Percentiles rank a stretch among this genome's conserved stretches.
phyloP scores from a whole-genome alignment of 352 stramenopile species.

The Globisporangium nodosum region DNA sequence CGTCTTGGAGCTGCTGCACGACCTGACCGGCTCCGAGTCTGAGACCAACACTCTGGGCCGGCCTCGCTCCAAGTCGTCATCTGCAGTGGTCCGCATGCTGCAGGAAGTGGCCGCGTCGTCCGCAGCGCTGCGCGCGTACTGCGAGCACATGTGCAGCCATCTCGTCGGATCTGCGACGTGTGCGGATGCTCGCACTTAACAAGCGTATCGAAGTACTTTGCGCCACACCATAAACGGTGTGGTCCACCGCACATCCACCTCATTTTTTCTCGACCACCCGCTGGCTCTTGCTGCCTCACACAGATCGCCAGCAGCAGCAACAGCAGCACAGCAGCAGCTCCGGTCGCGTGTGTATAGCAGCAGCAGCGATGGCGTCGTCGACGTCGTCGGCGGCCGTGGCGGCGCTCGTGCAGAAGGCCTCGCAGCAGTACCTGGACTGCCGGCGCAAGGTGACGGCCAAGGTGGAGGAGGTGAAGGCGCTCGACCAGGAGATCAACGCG shows the following conservation, averaged over 20 bases:
- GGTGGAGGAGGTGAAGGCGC: constrained; percentile 67
- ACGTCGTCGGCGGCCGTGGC: constrained; percentile 42
- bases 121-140: constrained; percentile 5
- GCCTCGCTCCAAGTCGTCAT: not conserved
- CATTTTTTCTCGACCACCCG: constrained; percentile 3
- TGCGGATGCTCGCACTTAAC: not conserved
- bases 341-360: too few relatives aligned
- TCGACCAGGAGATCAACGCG: constrained; percentile 67
- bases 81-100: constrained; percentile 2
- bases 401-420: constrained; percentile 70
- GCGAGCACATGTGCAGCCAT: constrained; percentile 7
- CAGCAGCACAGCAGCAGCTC: not conserved
- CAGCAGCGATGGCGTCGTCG: constrained; percentile 34
- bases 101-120: constrained; percentile 3
- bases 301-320: not conserved
- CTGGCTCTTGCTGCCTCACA: not conserved
- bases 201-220: not conserved
- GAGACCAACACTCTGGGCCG: too few relatives aligned
- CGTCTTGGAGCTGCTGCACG: constrained; percentile 27
- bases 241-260: not conserved
- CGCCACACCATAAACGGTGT: not conserved
- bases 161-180: not conserved
- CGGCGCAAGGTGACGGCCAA: constrained; percentile 73
- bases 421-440: constrained; percentile 79
- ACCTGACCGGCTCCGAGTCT: constrained; percentile 12